Percentiles rank a stretch among this genome's conserved stretches.
These are phyloP conservation scores for Vitis hybrid DNA, from an alignment of 177 flowering plant genomes.

Conservation along the genomic window DNA sequence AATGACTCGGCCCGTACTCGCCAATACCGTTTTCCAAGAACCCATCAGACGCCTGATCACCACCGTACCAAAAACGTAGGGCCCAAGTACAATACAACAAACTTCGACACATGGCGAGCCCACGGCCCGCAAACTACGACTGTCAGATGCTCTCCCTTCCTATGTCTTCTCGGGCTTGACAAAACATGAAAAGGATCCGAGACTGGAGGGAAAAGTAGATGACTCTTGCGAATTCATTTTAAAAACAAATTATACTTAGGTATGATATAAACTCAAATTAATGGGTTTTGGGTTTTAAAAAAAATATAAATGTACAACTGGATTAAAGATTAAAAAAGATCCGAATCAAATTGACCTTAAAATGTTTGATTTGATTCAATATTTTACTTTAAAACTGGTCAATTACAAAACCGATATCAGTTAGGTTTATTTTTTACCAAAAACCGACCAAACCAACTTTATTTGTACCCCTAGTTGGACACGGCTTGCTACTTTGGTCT, in stretches of 20 bases:
- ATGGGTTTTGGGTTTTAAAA: too few relatives aligned
- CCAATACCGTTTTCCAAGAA: constrained; percentile 8
- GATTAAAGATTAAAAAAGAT: too few relatives aligned
- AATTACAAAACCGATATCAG: too few relatives aligned
- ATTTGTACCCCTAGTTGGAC: background rate
- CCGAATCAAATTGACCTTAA: too few relatives aligned
- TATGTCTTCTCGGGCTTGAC: constrained; percentile 10
- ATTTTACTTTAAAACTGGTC: too few relatives aligned
- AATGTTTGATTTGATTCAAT: too few relatives aligned
- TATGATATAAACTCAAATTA: too few relatives aligned
- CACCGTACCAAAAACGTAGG: constrained; percentile 16
- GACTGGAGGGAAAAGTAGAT: constrained; percentile 10
- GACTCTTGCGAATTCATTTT: background rate
- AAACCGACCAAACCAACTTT: too few relatives aligned
- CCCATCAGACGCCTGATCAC: constrained; percentile 2
- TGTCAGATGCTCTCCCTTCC: constrained; percentile 13
- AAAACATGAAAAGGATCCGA: constrained; percentile 7
- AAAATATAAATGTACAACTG: too few relatives aligned
- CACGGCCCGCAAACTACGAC: constrained; percentile 11
- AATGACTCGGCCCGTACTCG: constrained; percentile 14
- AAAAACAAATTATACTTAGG: too few relatives aligned
- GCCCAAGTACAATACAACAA: constrained; percentile 11
- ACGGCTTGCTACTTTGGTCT: constrained; percentile 14
- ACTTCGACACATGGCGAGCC: constrained; percentile 7
- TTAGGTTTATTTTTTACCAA: too few relatives aligned